A percentile compares a stretch with the other conserved stretches of the same genome.
Evolutionary conservation across 2,329 filamentous ascomycete species (phyloP).

Genomic region (Orbilia blumenaviensis): DNA sequence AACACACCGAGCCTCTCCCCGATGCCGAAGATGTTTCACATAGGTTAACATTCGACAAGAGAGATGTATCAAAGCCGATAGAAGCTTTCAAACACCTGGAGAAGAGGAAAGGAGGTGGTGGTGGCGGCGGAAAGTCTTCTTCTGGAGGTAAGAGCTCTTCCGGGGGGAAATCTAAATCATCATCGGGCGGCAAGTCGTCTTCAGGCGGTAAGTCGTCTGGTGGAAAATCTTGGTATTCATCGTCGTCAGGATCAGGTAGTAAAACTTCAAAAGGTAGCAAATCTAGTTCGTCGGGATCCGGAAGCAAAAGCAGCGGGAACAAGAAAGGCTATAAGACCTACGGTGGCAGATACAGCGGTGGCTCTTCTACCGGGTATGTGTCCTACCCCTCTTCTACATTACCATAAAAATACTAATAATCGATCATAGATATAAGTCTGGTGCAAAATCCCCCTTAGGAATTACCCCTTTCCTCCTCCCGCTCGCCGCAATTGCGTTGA

Average conservation of each 20-base stretch:
- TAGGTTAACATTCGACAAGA: conserved; percentile 28
- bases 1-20: neutral
- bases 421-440: conserved; percentile 69
- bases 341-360: conserved; percentile 56
- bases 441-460: conserved; percentile 64
- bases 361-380: conserved; percentile 56
- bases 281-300: conserved; percentile 28
- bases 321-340: conserved; percentile 58
- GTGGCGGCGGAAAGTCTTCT: conserved; percentile 61
- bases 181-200: conserved; percentile 19
- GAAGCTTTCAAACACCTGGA: conserved; percentile 36
- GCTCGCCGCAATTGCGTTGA: conserved; percentile 63
- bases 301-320: conserved; percentile 33
- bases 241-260: conserved; percentile 23
- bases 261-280: conserved; percentile 19
- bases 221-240: conserved; percentile 48
- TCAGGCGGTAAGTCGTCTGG: conserved; percentile 35
- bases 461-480: conserved; percentile 68
- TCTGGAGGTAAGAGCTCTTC: conserved; percentile 59
- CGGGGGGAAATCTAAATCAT: conserved; percentile 51
- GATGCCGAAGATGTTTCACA: conserved; percentile 26
- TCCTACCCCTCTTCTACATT: conserved; percentile 68
- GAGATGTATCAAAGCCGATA: conserved; percentile 1
- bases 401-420: conserved; percentile 69
- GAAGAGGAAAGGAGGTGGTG: conserved; percentile 43